phyloP scores from a whole-genome alignment of 2,329 filamentous ascomycete genomes.

The Cercospora sp. region DNA sequence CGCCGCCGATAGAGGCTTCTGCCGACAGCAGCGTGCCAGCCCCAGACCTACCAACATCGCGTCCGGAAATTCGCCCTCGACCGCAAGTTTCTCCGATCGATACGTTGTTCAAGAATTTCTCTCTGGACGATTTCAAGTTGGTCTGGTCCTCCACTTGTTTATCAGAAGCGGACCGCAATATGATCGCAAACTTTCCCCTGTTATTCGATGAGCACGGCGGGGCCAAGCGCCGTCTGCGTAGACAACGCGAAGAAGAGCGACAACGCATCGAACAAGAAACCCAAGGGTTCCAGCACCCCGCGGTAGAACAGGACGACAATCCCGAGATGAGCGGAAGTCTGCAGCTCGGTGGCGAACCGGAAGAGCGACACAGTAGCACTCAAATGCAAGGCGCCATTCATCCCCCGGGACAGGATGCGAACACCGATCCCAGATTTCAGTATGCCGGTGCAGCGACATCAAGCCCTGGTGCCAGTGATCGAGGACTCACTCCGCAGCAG shows the following conservation, averaged over 20 bases:
- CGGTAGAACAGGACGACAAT: constrained; percentile 66
- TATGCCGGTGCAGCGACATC: constrained; percentile 46
- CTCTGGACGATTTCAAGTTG: constrained; percentile 53
- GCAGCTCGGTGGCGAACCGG: constrained; percentile 88
- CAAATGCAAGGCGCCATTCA: constrained; percentile 66
- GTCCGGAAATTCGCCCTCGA: constrained; percentile 22
- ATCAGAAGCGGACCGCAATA: constrained; percentile 51
- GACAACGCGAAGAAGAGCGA: constrained; percentile 62
- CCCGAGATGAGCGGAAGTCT: constrained; percentile 77
- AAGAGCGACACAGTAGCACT: constrained; percentile 64
- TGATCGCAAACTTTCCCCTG: constrained; percentile 65
- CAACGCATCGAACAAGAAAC: constrained; percentile 56
- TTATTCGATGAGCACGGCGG: constrained; percentile 83
- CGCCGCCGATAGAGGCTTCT: constrained; percentile 17
- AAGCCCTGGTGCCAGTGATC: constrained; percentile 62
- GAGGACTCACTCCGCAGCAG: constrained; percentile 79
- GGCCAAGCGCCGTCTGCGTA: constrained; percentile 73
- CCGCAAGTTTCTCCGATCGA: constrained; percentile 36
- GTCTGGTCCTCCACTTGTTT: constrained; percentile 53
- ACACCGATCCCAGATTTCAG: constrained; percentile 37
- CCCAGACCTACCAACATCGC: neutral
- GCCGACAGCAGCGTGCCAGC: constrained; percentile 14
- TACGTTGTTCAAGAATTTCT: constrained; percentile 44
- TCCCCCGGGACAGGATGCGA: constrained; percentile 54
- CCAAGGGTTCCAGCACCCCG: constrained; percentile 49